Conservation (phyloP, 495 filamentous ascomycete species). For the Aspergillus coremiiformis region DNA sequence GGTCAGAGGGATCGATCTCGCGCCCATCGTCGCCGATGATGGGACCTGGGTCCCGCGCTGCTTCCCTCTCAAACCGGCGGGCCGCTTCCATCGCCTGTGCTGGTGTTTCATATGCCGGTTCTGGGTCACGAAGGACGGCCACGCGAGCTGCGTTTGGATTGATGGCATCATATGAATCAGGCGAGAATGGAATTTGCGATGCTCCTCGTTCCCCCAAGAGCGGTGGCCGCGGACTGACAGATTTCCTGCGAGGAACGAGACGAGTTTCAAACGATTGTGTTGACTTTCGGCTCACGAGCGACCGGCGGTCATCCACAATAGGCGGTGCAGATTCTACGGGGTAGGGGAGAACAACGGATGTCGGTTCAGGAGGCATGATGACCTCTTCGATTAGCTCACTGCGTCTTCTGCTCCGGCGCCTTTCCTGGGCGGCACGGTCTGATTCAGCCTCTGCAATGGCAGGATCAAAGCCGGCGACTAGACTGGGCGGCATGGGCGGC, state of each 20-base stretch:
- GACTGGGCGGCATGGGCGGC: constrained; percentile 53
- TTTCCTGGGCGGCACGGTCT: constrained; percentile 31
- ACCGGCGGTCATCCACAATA: constrained; percentile 19
- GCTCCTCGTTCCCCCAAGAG: constrained; percentile 15
- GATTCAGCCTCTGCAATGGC: constrained; percentile 48
- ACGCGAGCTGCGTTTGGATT: constrained; percentile 37
- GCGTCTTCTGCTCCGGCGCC: constrained; percentile 15
- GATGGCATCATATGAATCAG: constrained; percentile 61
- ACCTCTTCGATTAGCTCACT: constrained; percentile 29
- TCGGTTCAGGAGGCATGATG: constrained; percentile 20
- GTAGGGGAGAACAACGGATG: constrained; percentile 18
- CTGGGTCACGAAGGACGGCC: constrained; percentile 23
- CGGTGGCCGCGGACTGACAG: constrained; percentile 13
- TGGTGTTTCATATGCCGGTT: constrained; percentile 37
- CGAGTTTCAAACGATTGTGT: constrained; percentile 8
- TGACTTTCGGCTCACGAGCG: constrained; percentile 4
- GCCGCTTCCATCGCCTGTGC: constrained; percentile 35
- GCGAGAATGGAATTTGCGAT: constrained; percentile 73
- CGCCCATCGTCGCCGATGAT: constrained; percentile 80
- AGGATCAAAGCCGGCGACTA: constrained; percentile 65
- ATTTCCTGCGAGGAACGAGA: constrained; percentile 12
- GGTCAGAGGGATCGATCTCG: constrained; percentile 87
- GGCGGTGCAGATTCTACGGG: constrained; percentile 34
- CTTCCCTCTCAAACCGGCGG: constrained; percentile 28
- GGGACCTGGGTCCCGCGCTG: constrained; percentile 33